phyloP scores from a whole-genome alignment of 306 rosid genomes.

The Purshia tridentata region DNA sequence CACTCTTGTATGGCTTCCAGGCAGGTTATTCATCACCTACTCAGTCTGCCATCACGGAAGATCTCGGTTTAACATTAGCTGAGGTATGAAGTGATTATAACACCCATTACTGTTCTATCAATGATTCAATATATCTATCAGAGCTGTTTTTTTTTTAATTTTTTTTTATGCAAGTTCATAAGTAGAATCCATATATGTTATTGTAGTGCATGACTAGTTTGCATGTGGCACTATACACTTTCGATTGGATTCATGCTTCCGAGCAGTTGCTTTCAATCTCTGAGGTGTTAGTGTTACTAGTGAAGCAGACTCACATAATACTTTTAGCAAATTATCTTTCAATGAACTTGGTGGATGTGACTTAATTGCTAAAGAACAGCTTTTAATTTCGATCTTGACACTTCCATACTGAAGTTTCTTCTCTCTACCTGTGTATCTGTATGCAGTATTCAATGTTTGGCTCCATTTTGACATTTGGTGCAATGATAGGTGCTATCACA shows the following conservation, averaged over 20 bases:
- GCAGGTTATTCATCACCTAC: conserved; percentile 92
- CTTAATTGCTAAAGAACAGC: background rate
- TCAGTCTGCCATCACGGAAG: conserved; percentile 60
- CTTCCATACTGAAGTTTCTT: background rate
- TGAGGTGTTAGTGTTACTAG: background rate
- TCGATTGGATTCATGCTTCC: background rate
- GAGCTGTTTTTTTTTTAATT: background rate
- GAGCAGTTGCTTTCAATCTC: background rate
- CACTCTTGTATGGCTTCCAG: conserved; percentile 40
- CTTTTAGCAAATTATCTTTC: background rate
- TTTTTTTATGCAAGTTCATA: background rate
- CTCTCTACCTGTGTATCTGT: background rate
- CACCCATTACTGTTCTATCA: background rate
- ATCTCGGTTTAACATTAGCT: conserved; percentile 64
- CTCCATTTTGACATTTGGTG: conserved; percentile 64
- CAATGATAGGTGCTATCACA: conserved; percentile 91
- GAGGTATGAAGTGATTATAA: conserved; percentile 43
- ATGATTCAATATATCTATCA: background rate
- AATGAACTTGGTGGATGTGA: background rate
- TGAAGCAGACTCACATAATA: background rate
- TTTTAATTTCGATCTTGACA: background rate
- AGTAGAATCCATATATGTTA: background rate
- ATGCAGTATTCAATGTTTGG: conserved; percentile 53
- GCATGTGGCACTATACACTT: too few relatives aligned
- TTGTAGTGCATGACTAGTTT: background rate